These are phyloP conservation scores for Apiospora kogelbergensis DNA, from an alignment of 2,329 filamentous ascomycete genomes.

Conservation along the genomic window DNA sequence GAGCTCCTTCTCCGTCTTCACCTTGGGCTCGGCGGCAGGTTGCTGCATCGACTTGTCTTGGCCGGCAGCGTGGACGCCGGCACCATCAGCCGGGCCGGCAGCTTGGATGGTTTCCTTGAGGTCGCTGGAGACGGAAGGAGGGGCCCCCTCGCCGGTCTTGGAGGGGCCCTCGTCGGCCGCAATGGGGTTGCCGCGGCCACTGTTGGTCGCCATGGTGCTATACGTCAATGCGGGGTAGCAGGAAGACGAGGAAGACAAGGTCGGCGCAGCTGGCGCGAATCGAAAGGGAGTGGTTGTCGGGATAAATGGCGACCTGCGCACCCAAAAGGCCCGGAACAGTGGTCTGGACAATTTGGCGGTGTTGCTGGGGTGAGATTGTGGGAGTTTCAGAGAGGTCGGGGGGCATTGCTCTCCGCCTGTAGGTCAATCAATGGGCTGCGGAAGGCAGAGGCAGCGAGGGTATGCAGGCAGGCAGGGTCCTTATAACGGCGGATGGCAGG, in stretches of 20 bases:
- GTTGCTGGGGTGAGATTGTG: slow-evolving; percentile 16
- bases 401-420: not conserved
- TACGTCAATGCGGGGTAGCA: slow-evolving; percentile 33
- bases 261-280: slow-evolving; percentile 15
- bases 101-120: slow-evolving; percentile 41
- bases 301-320: slow-evolving; percentile 54
- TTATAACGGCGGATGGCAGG: not conserved
- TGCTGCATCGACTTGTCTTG: slow-evolving; percentile 27
- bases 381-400: slow-evolving; percentile 7
- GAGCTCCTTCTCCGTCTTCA: slow-evolving; percentile 66
- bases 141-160: slow-evolving; percentile 33
- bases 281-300: slow-evolving; percentile 32
- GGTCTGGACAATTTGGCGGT: slow-evolving; percentile 48
- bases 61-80: slow-evolving; percentile 37
- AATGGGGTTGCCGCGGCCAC: slow-evolving; percentile 48
- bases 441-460: not conserved
- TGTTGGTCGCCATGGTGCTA: slow-evolving; percentile 59
- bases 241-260: not conserved
- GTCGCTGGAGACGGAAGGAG: slow-evolving; percentile 41
- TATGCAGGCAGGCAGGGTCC: too few species aligned
- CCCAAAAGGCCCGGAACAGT: slow-evolving; percentile 55
- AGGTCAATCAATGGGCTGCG: slow-evolving; percentile 17
- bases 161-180: slow-evolving; percentile 43
- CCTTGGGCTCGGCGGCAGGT: slow-evolving; percentile 39
- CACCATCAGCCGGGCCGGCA: slow-evolving; percentile 26